Evolutionary conservation across 805 yeast species (phyloP).

Genomic region (Cephaloascus albidus): DNA sequence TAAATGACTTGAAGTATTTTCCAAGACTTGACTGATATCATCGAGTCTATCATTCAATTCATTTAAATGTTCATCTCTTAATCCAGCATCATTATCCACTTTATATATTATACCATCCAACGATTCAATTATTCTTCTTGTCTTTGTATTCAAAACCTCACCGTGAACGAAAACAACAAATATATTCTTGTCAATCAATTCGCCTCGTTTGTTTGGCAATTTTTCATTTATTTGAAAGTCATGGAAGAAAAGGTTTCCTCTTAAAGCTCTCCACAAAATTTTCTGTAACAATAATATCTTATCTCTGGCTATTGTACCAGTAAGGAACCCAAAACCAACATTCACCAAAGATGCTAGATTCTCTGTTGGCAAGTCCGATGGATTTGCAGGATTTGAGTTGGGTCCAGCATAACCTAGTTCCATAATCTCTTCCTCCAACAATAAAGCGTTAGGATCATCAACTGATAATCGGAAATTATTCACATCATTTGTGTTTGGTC

Average conservation of each 20-base stretch:
- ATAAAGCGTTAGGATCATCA: not conserved
- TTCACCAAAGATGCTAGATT: conserved; percentile 6
- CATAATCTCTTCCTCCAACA: not conserved
- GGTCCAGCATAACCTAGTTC: not conserved
- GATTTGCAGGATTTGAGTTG: not conserved
- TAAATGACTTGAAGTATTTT: conserved; percentile 23
- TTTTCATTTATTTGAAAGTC: conserved; percentile 23
- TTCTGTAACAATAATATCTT: conserved; percentile 27
- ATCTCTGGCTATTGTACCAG: conserved; percentile 24
- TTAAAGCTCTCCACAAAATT: conserved; percentile 30
- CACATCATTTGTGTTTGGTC: not conserved
- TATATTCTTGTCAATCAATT: conserved; percentile 19
- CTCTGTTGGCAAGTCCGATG: conserved; percentile 3
- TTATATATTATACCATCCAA: conserved; percentile 28
- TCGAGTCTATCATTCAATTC: conserved; percentile 21
- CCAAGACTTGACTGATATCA: conserved; percentile 22
- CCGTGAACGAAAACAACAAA: conserved; percentile 32
- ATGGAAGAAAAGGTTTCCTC: conserved; percentile 31
- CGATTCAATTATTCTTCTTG: conserved; percentile 23
- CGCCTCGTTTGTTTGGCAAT: conserved; percentile 7
- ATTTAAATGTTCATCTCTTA: conserved; percentile 15
- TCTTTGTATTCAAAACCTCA: conserved; percentile 22
- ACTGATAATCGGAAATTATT: not conserved
- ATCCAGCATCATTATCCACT: conserved; percentile 18
- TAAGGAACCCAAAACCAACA: conserved; percentile 19